These are phyloP conservation scores for Neurospora sp. DNA, from an alignment of 495 filamentous ascomycete genomes.

Conservation along the genomic window DNA sequence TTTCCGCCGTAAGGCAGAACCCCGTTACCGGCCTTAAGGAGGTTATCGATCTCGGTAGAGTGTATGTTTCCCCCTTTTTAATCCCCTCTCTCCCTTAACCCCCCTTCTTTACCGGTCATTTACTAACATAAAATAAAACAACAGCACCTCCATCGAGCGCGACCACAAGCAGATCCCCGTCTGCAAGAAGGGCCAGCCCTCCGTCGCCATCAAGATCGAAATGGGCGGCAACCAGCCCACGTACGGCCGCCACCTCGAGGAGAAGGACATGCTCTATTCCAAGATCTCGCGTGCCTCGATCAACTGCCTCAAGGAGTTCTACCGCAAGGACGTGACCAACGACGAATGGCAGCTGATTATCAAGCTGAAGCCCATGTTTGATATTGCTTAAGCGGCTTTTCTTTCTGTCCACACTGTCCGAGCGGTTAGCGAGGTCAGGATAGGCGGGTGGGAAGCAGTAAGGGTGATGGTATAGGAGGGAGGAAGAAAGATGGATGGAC, in stretches of 20 bases:
- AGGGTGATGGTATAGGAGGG: no score
- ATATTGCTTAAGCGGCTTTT: constrained; percentile 43
- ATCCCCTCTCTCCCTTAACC: no score
- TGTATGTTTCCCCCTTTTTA: constrained; percentile 69
- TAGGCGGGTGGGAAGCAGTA: no score
- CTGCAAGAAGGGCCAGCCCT: constrained; percentile 92
- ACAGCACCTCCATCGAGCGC: constrained; percentile 82
- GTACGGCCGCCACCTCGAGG: constrained; percentile 93
- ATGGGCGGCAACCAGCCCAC: constrained; percentile 82
- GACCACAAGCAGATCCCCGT: constrained; percentile 90
- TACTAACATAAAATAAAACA: neutral
- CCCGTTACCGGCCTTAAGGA: constrained; percentile 70
- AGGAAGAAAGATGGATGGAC: neutral
- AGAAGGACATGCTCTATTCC: constrained; percentile 81
- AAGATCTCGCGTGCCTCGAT: constrained; percentile 79
- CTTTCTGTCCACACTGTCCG: no score
- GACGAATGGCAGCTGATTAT: constrained; percentile 90
- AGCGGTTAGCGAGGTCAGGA: no score
- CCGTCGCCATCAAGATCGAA: constrained; percentile 96
- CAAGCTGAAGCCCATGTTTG: constrained; percentile 89
- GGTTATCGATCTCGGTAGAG: constrained; percentile 76
- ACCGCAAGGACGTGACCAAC: constrained; percentile 76
- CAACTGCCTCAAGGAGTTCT: constrained; percentile 94
- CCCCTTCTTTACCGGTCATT: no score
- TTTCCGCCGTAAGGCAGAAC: constrained; percentile 75